Percentiles rank a stretch among this genome's conserved stretches.
phyloP scores from a whole-genome alignment of 148 eudicot genomes.

The Talinum fruticosum region DNA sequence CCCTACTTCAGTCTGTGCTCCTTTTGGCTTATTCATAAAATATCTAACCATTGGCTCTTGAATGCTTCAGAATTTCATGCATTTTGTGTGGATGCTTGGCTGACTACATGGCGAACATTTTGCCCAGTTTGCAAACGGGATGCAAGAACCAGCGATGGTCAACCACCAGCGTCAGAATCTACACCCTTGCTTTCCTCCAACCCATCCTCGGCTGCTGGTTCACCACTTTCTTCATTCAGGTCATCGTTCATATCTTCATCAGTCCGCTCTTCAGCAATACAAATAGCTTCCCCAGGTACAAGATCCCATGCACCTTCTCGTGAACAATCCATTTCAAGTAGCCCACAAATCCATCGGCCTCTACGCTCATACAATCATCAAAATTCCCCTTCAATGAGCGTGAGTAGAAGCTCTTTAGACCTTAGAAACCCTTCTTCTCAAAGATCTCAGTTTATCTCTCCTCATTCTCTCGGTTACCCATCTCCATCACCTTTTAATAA shows the following conservation, averaged over 20 bases:
- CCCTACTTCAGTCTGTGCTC: background rate
- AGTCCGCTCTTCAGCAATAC: conserved; percentile 64
- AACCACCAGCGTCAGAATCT: conserved; percentile 76
- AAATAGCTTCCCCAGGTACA: conserved; percentile 44
- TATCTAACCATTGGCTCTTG: conserved; percentile 7
- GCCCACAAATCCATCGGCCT: conserved; percentile 43
- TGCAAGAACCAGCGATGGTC: conserved; percentile 58
- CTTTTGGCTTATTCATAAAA: background rate
- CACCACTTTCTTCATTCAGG: conserved; percentile 53
- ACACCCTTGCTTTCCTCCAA: conserved; percentile 75
- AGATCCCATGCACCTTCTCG: conserved; percentile 40
- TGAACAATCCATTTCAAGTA: conserved; percentile 41
- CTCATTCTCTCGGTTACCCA: conserved; percentile 57
- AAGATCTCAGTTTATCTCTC: conserved; percentile 61
- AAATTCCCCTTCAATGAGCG: conserved; percentile 46
- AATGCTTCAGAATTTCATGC: conserved; percentile 67
- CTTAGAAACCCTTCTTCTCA: conserved; percentile 61
- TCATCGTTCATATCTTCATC: conserved; percentile 42
- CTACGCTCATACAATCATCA: conserved; percentile 30
- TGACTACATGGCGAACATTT: conserved; percentile 92
- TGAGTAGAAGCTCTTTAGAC: conserved; percentile 61
- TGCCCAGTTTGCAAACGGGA: conserved; percentile 96
- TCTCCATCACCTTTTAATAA: conserved; percentile 50
- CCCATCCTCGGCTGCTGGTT: conserved; percentile 46
- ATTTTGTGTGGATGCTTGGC: conserved; percentile 82